Evolutionary conservation across 352 stramenopile genomes (phyloP), one percentile per base, ranked within the genome.

Genomic region (Phytophthora cryptogea): DNA sequence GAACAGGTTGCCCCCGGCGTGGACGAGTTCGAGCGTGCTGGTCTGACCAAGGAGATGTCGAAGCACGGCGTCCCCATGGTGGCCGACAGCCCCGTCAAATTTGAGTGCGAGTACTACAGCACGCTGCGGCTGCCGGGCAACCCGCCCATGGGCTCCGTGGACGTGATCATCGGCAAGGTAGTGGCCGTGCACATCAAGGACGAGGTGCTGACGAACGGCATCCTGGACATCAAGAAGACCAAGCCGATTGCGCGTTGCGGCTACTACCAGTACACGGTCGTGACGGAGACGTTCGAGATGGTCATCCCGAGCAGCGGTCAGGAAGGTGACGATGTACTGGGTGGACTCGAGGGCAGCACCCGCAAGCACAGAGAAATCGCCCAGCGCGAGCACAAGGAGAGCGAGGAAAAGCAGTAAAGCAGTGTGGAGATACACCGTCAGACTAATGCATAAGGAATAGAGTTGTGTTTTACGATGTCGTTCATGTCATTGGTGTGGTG

Each of bases 71-170:
- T 71, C 8, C 63, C 63, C 40, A 72, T 72, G 64, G 59, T 72
- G 52, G 64, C 64, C 41, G 64, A 72, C 64, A 72, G 64, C 17
- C 64, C 64, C 17, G 59, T 72, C 10, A 68, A 64, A 28, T 68
- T 72, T 37, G 64, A 72, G 53, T 68, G 64, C 53, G 64, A 72
- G 64, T 72, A 72, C 48, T 65, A 72, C 53, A 72, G 52, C 53
- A 72, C 64, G 30, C 41, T 72, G 52, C 64, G 64, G n/a, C 59
- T 72, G 17, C 64, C 64, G 17, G 64, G 64, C 11, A 72, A 68
- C n/a, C 59, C 64, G 17, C 64, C 59, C 30, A 72, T 72, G 64
- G 64, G 64, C 2, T 72, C 64, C 14, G 64, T 72, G 39, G 64
- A 72, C 36, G 59, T 72, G 36, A 72, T 72, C 53, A 72, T 72